Conservation (phyloP, 192 early-diverging fungal species). For the Backusella parvicylindrica region DNA sequence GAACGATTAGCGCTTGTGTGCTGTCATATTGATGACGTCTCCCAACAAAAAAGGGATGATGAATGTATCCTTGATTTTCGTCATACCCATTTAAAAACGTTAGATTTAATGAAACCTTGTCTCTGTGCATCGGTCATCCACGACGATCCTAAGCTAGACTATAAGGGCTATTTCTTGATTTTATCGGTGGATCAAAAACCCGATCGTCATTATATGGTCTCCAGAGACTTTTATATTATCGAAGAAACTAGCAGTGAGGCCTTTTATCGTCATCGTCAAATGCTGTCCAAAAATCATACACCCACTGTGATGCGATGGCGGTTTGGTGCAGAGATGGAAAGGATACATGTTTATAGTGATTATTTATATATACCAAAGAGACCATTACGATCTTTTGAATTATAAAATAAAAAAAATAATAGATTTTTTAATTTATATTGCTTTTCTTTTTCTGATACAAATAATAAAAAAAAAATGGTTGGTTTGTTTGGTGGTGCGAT, state of each 20-base stretch:
- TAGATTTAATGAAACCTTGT: neutral
- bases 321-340: neutral
- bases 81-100: neutral
- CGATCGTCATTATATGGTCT: neutral
- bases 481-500: conserved; percentile 31
- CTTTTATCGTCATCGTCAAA: neutral
- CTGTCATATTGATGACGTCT: neutral
- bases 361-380: neutral
- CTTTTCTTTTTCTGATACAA: neutral
- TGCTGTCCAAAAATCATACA: neutral
- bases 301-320: neutral
- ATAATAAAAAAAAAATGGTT: neutral
- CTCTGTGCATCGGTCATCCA: neutral
- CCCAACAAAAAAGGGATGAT: neutral
- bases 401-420: neutral
- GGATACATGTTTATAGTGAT: neutral
- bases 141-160: neutral
- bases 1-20: neutral
- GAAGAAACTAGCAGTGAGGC: neutral
- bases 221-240: neutral
- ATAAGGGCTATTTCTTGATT: neutral
- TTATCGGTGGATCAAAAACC: neutral
- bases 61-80: neutral
- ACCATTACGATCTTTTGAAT: neutral
- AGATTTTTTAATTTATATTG: neutral